Evolutionary conservation across 345 rosid species (phyloP), one percentile per base, ranked within the genome.

Genomic region (Citrus cavaleriei): DNA sequence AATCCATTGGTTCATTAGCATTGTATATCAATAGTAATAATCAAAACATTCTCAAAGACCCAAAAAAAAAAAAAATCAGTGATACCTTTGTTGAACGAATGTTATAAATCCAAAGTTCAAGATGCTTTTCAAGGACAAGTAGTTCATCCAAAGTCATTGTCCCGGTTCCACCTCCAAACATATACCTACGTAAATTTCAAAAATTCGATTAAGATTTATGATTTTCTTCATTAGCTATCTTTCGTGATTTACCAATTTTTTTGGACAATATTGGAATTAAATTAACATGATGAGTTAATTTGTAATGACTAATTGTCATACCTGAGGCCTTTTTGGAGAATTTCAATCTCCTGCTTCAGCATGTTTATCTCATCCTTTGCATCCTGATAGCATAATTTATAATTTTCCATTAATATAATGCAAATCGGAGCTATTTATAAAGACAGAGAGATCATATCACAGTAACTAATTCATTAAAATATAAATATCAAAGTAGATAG

Each of bases 71-170:
- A 40, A 40, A 40, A 40, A 9, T 40, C 46, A 9, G 62, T 27
- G 10, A 59, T 81, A 95, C 99, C 97, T 96, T 96, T 34, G 93
- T 85, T 32, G 96, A 89, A 78, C 98, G 99, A 68, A 91, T 89
- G 22, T 92, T 89, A 77, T 81, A 83, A 80, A 91, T 92, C 99
- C 98, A 96, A 76, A 84, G 72, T 70, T 93, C 98, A 67, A 96
- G 93, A 85, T 93, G 91, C 78, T 93, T 96, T 79, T 96, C 99
- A 65, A 93, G 91, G 66, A 89, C 81, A 54, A 85, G 85, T 62
- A 95, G 78, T 76, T 95, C 98, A 82, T 91, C 91, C 58, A 95
- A 80, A 40, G 89, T 79, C 97, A 93, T 93, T 61, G 65, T 87
- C 57, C 84, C 90, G 25, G 83, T 87, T 75, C 91, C 92, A 78